Evolutionary conservation across 179 eudicot genomes (phyloP).

Genomic region (Sideroxylon spinosum): DNA sequence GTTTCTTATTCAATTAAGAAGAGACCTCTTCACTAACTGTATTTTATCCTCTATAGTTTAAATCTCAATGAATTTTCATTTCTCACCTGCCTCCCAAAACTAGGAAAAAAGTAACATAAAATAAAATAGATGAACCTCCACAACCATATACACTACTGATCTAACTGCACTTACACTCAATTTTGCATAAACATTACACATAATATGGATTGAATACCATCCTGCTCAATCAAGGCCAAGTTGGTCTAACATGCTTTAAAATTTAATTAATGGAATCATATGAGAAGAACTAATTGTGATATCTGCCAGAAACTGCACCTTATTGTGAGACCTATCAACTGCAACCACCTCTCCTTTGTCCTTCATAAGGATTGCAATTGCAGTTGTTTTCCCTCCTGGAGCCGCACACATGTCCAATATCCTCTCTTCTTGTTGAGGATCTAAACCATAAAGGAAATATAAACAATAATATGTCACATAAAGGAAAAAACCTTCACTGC

Average conservation of each 20-base stretch:
- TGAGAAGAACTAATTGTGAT: not conserved
- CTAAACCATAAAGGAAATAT: constrained; percentile 18
- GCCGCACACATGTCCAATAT: constrained; percentile 95
- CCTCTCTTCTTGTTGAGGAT: constrained; percentile 87
- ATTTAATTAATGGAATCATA: not conserved
- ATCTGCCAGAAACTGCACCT: constrained; percentile 42
- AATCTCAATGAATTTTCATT: not conserved
- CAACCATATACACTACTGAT: not conserved
- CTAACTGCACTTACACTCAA: not conserved
- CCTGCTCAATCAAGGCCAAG: not conserved
- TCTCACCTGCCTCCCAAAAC: not conserved
- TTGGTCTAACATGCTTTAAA: not conserved
- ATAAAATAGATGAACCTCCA: not conserved
- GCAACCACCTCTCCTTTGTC: constrained; percentile 90
- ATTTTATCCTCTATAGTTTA: not conserved
- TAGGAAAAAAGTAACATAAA: too few relatives aligned
- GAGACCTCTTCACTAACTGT: not conserved
- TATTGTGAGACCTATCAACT: constrained; percentile 89
- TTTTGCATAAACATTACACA: not conserved
- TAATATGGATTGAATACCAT: not conserved
- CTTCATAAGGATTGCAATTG: constrained; percentile 88
- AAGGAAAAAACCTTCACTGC: not conserved
- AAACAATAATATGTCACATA: not conserved
- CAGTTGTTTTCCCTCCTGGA: constrained; percentile 98
- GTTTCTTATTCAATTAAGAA: not conserved